These are phyloP conservation scores for Exophiala viscosa DNA, from an alignment of 2,329 filamentous ascomycete genomes.

Conservation along the genomic window DNA sequence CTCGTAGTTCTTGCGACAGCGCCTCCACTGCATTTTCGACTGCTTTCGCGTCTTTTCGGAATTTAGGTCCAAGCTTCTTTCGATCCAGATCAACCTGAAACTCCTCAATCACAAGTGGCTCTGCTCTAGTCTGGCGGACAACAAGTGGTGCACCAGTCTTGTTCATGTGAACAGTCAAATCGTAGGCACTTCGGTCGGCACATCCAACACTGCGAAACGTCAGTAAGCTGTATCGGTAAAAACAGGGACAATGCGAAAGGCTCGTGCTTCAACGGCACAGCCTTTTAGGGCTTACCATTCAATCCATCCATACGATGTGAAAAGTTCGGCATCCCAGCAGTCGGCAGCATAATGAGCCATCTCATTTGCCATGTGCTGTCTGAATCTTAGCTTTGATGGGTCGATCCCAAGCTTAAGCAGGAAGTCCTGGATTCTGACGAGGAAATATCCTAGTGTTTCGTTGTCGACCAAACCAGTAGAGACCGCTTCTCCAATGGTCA, in stretches of 20 bases:
- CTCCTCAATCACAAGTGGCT: slow-evolving; percentile 77
- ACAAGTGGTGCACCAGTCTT: slow-evolving; percentile 83
- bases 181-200: slow-evolving; percentile 91
- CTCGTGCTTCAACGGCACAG: too few relatives aligned
- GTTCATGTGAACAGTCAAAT: slow-evolving; percentile 86
- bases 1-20: slow-evolving; percentile 74
- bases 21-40: slow-evolving; percentile 75
- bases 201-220: slow-evolving; percentile 58
- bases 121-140: slow-evolving; percentile 75
- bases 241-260: too few relatives aligned
- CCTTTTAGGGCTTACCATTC: slow-evolving; percentile 53
- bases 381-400: slow-evolving; percentile 82
- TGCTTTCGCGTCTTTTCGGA: slow-evolving; percentile 89
- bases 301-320: slow-evolving; percentile 92
- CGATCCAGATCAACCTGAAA: slow-evolving; percentile 85
- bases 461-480: slow-evolving; percentile 82
- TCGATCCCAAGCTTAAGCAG: slow-evolving; percentile 85
- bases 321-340: slow-evolving; percentile 95
- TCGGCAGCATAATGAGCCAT: slow-evolving; percentile 94
- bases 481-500: slow-evolving; percentile 84
- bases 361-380: slow-evolving; percentile 91
- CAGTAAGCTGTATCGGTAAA: too few relatives aligned
- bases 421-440: slow-evolving; percentile 90
- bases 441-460: slow-evolving; percentile 96
- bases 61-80: slow-evolving; percentile 92